Base-by-base conservation (phyloP, 2,329 filamentous ascomycete species). In the Raffaelea albimanens region DNA sequence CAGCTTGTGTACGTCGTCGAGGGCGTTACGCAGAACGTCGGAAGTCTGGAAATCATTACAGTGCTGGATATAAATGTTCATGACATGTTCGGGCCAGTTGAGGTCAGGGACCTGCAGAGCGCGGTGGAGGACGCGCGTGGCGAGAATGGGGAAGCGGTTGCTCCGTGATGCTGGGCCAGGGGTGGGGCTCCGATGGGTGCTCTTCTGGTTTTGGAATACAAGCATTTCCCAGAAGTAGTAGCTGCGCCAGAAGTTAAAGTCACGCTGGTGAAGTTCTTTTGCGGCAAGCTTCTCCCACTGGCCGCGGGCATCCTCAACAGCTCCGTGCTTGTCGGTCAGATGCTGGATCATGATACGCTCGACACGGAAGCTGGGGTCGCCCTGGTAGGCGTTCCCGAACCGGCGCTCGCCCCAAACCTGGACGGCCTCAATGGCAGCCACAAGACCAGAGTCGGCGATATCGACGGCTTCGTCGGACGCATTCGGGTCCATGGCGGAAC, bases 191-290 rank as follows among this genome's bases (percentile, higher is more conserved):
- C 74, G 68, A 33, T 67, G 66, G 47, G 72, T 76, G 47, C 73
- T 70, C 49, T 63, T 67, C 5, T 71, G 70, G 2, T 69, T 66
- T 21, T 58, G 52, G 53, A 76, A 79, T 4, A 78, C 58, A 49
- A 85, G 74, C 73, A 97, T 83, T 66, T 97, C 93, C 85, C 89
- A 97, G 46, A 83, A 73, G 65, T 96, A 96, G 64, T 88, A 96
- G 40, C 83, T 81, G 47, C 90, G 75, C 93, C 93, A 98, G 62
- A 97, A 97, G 57, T 95, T 88, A 59, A 90, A 89, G 56, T 82
- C 90, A 56, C 88, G 79, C 25, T 82, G 81, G 48, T 88, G 68
- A 3, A 80, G 80, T 18, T 75, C 71, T n/a, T 78, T 69, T 20
- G 78, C 62, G 3, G 73, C 75, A 25, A 97, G 72, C 18, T 78